phyloP scores from a whole-genome alignment of 148 eudicot genomes.

The Nyssa sinensis region DNA sequence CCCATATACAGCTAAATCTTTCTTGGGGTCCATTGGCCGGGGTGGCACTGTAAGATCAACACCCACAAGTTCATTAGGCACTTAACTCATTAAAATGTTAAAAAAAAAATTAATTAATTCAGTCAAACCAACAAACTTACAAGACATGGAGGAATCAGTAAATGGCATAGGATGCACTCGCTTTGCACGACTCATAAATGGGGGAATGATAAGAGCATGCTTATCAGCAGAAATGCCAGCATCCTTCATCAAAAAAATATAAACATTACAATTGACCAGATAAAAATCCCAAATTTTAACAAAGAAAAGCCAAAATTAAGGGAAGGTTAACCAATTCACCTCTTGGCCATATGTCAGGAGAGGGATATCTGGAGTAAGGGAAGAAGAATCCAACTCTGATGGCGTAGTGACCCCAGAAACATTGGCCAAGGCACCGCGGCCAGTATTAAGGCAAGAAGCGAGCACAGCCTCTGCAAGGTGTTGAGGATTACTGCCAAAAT shows the following conservation, averaged over 20 bases:
- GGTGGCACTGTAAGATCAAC: slow-evolving; percentile 50
- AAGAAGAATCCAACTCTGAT: slow-evolving; percentile 47
- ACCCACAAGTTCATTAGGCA: not conserved
- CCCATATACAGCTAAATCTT: slow-evolving; percentile 72
- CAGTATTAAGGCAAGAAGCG: slow-evolving; percentile 26
- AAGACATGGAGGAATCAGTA: slow-evolving; percentile 57
- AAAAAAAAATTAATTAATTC: not conserved
- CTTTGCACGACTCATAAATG: slow-evolving; percentile 60
- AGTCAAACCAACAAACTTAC: slow-evolving; percentile 28
- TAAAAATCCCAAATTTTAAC: not conserved
- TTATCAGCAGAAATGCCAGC: slow-evolving; percentile 62
- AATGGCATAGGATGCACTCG: slow-evolving; percentile 54
- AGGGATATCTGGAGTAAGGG: slow-evolving; percentile 50
- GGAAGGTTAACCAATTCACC: slow-evolving; percentile 29
- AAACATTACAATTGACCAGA: not conserved
- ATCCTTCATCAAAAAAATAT: slow-evolving; percentile 37
- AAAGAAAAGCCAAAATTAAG: not conserved
- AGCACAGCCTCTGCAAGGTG: slow-evolving; percentile 32
- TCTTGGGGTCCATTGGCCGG: slow-evolving; percentile 77
- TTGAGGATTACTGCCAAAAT: slow-evolving; percentile 26
- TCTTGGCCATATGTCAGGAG: slow-evolving; percentile 69
- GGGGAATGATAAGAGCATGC: slow-evolving; percentile 72
- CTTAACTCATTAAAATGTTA: not conserved
- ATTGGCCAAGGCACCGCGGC: slow-evolving; percentile 33
- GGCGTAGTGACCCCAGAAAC: slow-evolving; percentile 52